These are phyloP conservation scores for Umbelopsis sp. DNA, from an alignment of 192 early-diverging fungal genomes.

Conservation along the genomic window DNA sequence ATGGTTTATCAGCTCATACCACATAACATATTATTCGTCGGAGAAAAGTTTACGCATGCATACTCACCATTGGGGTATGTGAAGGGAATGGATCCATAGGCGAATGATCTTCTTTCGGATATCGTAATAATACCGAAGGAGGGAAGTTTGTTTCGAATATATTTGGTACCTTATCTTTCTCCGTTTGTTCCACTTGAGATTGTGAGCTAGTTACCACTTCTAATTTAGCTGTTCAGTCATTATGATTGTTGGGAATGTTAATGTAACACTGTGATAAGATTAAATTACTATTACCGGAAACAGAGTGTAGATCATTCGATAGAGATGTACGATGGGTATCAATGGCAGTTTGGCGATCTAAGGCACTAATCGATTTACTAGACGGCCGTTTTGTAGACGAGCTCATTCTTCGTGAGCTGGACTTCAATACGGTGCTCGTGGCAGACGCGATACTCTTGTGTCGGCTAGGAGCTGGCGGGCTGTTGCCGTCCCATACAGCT, in stretches of 20 bases:
- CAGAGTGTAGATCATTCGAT: neutral
- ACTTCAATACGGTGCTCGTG: neutral
- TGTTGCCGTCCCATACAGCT: slow-evolving; percentile 18
- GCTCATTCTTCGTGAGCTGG: slow-evolving; percentile 5
- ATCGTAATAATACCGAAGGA: slow-evolving; percentile 29
- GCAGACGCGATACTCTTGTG: neutral
- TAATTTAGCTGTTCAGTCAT: neutral
- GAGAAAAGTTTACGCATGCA: neutral
- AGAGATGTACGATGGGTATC: neutral
- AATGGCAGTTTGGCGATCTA: neutral
- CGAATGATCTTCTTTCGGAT: slow-evolving; percentile 24
- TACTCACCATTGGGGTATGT: slow-evolving; percentile 37
- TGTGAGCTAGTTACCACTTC: neutral
- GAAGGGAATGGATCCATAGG: slow-evolving; percentile 27
- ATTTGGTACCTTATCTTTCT: slow-evolving; percentile 7
- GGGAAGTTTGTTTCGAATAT: slow-evolving; percentile 33
- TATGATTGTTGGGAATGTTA: too few relatives aligned
- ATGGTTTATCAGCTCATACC: neutral
- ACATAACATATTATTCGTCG: neutral
- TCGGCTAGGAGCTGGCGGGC: neutral
- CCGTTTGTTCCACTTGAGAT: neutral
- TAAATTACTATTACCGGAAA: slow-evolving; percentile 1
- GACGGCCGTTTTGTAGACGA: neutral
- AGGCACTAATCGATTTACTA: neutral
- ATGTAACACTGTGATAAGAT: neutral